These are phyloP conservation scores for Plantago coronopus DNA, from an alignment of 305 asterid genomes.

Conservation along the genomic window DNA sequence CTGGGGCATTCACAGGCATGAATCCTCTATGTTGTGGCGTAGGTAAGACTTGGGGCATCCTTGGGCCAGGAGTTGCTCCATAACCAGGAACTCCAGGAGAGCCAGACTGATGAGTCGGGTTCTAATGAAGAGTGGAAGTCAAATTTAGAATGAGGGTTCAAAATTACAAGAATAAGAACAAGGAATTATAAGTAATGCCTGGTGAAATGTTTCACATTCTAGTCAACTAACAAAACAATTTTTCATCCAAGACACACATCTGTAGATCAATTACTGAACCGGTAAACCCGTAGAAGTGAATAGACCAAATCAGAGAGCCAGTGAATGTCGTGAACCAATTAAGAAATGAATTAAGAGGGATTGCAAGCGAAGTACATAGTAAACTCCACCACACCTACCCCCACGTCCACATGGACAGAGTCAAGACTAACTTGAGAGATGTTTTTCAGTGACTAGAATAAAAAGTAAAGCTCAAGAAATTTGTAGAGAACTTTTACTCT, in stretches of 20 bases:
- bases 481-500: background rate
- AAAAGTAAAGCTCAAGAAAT: background rate
- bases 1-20: constrained; percentile 58
- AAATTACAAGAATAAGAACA: background rate
- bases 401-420: background rate
- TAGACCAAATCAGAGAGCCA: no score
- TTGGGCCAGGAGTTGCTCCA: constrained; percentile 60
- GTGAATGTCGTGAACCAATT: no score
- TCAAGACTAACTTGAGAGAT: background rate
- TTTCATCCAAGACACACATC: background rate
- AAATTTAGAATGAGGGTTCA: constrained; percentile 23
- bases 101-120: constrained; percentile 60
- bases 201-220: background rate
- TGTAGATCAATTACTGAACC: background rate
- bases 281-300: background rate
- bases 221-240: background rate
- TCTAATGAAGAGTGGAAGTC: constrained; percentile 39
- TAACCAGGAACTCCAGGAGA: constrained; percentile 53
- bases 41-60: constrained; percentile 61
- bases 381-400: background rate
- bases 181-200: background rate
- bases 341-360: no score
- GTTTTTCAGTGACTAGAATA: background rate
- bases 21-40: constrained; percentile 60
- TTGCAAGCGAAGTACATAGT: background rate